Base-by-base conservation (phyloP, 2,329 filamentous ascomycete species). In the Xylariaceae sp. region DNA sequence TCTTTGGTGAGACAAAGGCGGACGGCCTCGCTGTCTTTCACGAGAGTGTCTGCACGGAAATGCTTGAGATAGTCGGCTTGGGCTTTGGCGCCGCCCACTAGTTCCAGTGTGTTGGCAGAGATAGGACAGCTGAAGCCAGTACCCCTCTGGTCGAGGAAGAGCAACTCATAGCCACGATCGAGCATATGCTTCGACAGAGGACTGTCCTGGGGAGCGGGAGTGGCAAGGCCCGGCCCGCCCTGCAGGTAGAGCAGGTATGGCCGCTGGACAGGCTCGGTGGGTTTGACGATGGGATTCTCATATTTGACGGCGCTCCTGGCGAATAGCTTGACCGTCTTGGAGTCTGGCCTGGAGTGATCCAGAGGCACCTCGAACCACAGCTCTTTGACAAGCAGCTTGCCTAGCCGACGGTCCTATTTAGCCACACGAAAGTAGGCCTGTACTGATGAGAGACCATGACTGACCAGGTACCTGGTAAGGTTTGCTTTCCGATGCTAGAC, bases 91-190 rank as follows among this genome's bases (percentile, higher is more conserved):
- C 75, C 72, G 5, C 81, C 83, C 24, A 78, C 70, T 10, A 73
- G 63, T 21, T 73, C 70, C 4, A 95, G 68, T 5, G 81, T 87
- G 7, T 72, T 74, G 7, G 83, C 77, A 1, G 83, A 83, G 26
- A 95, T 75, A 1, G 89, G 83, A 2, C 78, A 83, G 53, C 85
- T 93, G 32, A 94, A 64, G 1, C 90, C 90, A 3, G 87, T 93
- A 10, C 90, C 90, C 32, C 90, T 77, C 56, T 94, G 89, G 57
- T 96, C 90, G n/a, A 96, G 71, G 43, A 83, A 80, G 2, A 96
- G 72, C 29, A 87, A 66, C 57, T 93, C 84, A 52, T 94, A 95
- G 12, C 89, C 89, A 42, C 80, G 80, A 39, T 80, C 77, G 5
- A 95, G 69, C 36, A 87, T 70, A 19, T 70, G 65, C 19, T 77